Percentiles rank a stretch among this genome's conserved stretches.
phyloP scores from a whole-genome alignment of 805 yeast genomes.

The Millerozyma acaciae region DNA sequence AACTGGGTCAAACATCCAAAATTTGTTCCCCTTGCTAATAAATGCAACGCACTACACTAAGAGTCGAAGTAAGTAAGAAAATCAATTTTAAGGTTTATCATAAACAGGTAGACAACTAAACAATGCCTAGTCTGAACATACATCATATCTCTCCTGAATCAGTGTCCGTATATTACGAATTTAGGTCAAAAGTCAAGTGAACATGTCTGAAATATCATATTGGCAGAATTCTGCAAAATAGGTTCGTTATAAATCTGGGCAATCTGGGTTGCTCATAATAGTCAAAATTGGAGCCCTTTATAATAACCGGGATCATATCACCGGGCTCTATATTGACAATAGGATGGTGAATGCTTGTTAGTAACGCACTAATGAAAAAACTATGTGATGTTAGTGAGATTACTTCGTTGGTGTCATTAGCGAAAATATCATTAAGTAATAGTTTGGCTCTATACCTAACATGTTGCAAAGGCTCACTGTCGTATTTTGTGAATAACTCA shows the following conservation, averaged over 20 bases:
- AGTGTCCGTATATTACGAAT: no score
- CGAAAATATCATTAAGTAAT: slow-evolving; percentile 26
- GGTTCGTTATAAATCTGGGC: not conserved
- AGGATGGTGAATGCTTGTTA: slow-evolving; percentile 22
- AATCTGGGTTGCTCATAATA: slow-evolving; percentile 1
- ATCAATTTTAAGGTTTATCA: no score
- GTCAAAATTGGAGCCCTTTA: slow-evolving; percentile 5
- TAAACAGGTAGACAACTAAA: no score
- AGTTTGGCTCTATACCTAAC: slow-evolving; percentile 21
- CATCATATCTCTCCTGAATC: no score
- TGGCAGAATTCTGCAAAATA: no score
- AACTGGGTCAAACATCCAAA: no score
- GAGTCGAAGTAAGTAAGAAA: no score
- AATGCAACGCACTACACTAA: no score
- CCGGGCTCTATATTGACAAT: slow-evolving; percentile 23
- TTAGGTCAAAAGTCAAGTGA: no score
- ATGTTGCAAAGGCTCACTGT: slow-evolving; percentile 24
- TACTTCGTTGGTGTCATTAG: slow-evolving; percentile 14
- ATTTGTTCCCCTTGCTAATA: no score
- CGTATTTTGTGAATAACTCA: slow-evolving; percentile 18
- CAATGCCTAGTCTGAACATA: no score
- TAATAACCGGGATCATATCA: slow-evolving; percentile 25
- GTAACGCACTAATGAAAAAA: slow-evolving; percentile 24
- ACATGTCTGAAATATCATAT: no score
- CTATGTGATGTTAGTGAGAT: slow-evolving; percentile 28